phyloP scores from a whole-genome alignment of 2,329 filamentous ascomycete species.

The Fusarium camptoceras region DNA sequence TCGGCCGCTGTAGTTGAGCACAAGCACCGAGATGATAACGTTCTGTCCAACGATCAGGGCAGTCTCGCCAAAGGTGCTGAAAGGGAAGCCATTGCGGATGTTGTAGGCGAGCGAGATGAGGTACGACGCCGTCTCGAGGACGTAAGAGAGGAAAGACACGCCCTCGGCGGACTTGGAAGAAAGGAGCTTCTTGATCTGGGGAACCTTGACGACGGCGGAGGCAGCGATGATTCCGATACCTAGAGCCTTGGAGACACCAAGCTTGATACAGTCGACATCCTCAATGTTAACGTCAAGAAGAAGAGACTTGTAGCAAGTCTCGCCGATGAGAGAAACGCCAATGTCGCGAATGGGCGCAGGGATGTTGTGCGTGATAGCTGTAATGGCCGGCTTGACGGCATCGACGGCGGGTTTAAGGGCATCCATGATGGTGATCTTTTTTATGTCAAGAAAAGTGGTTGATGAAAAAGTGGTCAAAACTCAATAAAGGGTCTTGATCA shows the following conservation, averaged over 20 bases:
- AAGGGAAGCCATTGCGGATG: constrained; percentile 88
- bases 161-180: constrained; percentile 83
- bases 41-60: constrained; percentile 93
- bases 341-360: constrained; percentile 80
- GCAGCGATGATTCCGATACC: constrained; percentile 94
- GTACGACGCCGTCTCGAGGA: constrained; percentile 89
- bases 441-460: neutral
- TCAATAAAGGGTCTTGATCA: constrained; percentile 16
- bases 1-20: constrained; percentile 84
- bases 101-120: constrained; percentile 94
- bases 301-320: constrained; percentile 85
- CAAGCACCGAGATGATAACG: constrained; percentile 85
- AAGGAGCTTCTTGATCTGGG: constrained; percentile 94
- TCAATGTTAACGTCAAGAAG: constrained; percentile 85
- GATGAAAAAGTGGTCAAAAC: neutral
- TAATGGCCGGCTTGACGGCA: constrained; percentile 68
- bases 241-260: constrained; percentile 90
- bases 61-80: constrained; percentile 97
- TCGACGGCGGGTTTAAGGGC: constrained; percentile 73
- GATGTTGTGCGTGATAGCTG: constrained; percentile 78
- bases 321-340: constrained; percentile 83
- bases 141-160: constrained; percentile 89
- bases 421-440: constrained; percentile 63
- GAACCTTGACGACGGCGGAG: constrained; percentile 93
- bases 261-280: constrained; percentile 83